Conservation (phyloP, 2,329 filamentous ascomycete genomes). For the Chaetomium strumarium region DNA sequence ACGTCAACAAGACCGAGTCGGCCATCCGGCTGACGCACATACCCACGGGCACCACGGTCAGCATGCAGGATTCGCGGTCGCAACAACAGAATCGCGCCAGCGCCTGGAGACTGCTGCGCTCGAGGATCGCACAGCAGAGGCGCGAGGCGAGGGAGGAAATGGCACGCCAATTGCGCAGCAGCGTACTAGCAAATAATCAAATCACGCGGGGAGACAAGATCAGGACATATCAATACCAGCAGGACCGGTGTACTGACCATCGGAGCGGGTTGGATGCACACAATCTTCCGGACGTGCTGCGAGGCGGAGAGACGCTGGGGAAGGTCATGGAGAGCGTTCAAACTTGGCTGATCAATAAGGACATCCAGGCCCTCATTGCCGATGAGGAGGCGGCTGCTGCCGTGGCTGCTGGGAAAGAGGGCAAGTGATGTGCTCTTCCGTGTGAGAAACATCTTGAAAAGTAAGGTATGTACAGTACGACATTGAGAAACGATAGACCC, state of each 20-base stretch:
- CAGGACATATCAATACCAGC: slow-evolving; percentile 76
- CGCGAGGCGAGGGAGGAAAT: slow-evolving; percentile 81
- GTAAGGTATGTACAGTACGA: background rate
- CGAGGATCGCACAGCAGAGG: slow-evolving; percentile 71
- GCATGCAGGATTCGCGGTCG: slow-evolving; percentile 87
- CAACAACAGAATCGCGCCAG: slow-evolving; percentile 83
- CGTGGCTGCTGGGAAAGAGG: slow-evolving; percentile 12
- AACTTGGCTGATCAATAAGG: slow-evolving; percentile 67
- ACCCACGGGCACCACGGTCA: slow-evolving; percentile 79
- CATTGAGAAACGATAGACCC: slow-evolving; percentile 2
- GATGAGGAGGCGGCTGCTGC: slow-evolving; percentile 49
- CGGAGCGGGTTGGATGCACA: slow-evolving; percentile 73
- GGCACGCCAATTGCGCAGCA: slow-evolving; percentile 65
- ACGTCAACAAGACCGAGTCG: slow-evolving; percentile 97
- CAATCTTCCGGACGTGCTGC: slow-evolving; percentile 74
- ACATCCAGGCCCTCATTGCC: slow-evolving; percentile 64
- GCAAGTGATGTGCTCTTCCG: slow-evolving; percentile 8
- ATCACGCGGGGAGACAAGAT: slow-evolving; percentile 93
- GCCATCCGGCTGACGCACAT: slow-evolving; percentile 88
- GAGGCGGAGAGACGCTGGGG: slow-evolving; percentile 65
- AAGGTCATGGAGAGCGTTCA: slow-evolving; percentile 72
- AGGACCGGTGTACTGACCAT: slow-evolving; percentile 82
- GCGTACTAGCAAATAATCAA: slow-evolving; percentile 70
- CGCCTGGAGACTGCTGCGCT: slow-evolving; percentile 80
- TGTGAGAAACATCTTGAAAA: background rate